These are phyloP conservation scores for Ascoidea rubescens DNA, from an alignment of 805 yeast genomes.

Conservation along the genomic window DNA sequence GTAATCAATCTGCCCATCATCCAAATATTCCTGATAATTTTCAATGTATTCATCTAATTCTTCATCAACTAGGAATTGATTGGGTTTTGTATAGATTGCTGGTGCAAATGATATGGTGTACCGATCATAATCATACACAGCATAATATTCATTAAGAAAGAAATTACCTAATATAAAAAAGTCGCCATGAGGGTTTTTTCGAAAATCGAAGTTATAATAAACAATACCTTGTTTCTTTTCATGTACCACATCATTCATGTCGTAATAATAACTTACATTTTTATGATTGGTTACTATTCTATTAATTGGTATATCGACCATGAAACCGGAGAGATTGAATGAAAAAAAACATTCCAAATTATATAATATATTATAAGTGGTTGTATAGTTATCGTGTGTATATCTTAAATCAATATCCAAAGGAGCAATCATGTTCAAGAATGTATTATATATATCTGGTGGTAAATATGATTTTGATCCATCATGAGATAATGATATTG, in stretches of 20 bases:
- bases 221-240: neutral
- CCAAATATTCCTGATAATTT: neutral
- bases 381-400: neutral
- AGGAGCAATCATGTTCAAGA: neutral
- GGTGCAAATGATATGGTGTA: neutral
- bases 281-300: neutral
- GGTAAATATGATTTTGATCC: neutral
- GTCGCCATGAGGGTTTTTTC: neutral
- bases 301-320: neutral
- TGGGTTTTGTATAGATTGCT: neutral
- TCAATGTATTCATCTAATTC: neutral
- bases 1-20: neutral
- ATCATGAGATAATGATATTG: neutral
- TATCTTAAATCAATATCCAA: neutral
- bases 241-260: neutral
- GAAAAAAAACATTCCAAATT: neutral
- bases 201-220: too few relatives aligned
- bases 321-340: neutral
- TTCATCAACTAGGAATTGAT: neutral
- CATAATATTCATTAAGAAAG: neutral
- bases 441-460: neutral
- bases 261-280: neutral
- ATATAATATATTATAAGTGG: too few relatives aligned
- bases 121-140: neutral
- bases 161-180: neutral